Evolutionary conservation across 352 stramenopile species (phyloP), one percentile per base, ranked within the genome.

Genomic region (Peronospora destructor): DNA sequence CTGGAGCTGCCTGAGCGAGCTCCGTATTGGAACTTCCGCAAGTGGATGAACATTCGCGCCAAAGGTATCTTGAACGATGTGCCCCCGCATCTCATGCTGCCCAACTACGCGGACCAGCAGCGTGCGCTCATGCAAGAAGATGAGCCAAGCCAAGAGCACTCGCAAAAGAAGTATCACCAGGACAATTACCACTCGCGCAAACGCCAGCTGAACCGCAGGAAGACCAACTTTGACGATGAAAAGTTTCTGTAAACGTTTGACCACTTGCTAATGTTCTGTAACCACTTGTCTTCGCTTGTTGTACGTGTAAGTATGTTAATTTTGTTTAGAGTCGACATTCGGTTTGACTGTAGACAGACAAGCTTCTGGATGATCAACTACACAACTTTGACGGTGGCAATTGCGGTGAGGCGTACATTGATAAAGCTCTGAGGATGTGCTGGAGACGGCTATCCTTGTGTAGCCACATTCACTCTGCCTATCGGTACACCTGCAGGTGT

Each of bases 1-100:
- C 61, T 92, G 45, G 59, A 81, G 49, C 58, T 88, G 30, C 66
- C 63, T 11, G 79, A 92, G 53, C 71, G 69, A 34, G 68, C 76
- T 43, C 54, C 79, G 6, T 92, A 92, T 61, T 92, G 82, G 82
- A 88, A 86, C 57, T 92, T 92, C 58, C 82, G 82, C 61, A 88
- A 89, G 60, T 89, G 79, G 76, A 85, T 92, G 73, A 73, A 80
- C 45, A 71, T 86, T 23, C 79, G 82, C 49, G 81, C 74, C 2
- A 66, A 65, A 8, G 57, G 45, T 30, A 72, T 88, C 38, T 16
- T 88, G 26, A 13, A 71, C 28, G 73, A 84, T 7, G 61, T 89
- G 25, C 78, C 78, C 0, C 45, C 61, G 29, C 54, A 89, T 40
- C 68, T 89, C 10, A 82, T 87, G 72, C 68, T 87, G 28, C 54